phyloP scores from a whole-genome alignment of 768 basidiomycete genomes.

The Mycena capillaripes region DNA sequence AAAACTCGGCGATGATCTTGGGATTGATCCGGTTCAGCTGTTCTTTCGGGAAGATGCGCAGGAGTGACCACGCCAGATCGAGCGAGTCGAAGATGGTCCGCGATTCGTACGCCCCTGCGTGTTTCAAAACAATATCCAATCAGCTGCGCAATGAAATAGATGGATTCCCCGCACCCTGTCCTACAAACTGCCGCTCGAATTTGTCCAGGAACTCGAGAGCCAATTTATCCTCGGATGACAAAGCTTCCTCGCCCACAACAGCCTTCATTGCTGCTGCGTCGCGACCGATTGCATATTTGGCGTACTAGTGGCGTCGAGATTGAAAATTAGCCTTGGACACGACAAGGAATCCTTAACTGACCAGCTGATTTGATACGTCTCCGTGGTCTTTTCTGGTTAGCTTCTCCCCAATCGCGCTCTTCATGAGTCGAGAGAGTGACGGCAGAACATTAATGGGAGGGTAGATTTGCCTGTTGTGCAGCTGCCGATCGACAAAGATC shows the following conservation, averaged over 20 bases:
- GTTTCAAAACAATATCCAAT: constrained; percentile 29
- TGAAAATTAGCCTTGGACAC: constrained; percentile 39
- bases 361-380: constrained; percentile 99
- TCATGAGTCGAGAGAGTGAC: constrained; percentile 99
- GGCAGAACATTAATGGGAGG: constrained; percentile 99
- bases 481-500: constrained; percentile 97
- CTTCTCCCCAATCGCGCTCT: constrained; percentile 98
- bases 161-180: constrained; percentile 83
- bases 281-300: constrained; percentile 97
- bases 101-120: constrained; percentile 90
- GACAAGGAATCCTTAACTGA: constrained; percentile 52
- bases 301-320: constrained; percentile 74
- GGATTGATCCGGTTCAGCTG: constrained; percentile 98
- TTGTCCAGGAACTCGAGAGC: constrained; percentile 98
- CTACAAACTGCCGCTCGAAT: constrained; percentile 97
- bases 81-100: constrained; percentile 97
- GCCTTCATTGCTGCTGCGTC: constrained; percentile 99
- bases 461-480: constrained; percentile 97
- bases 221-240: constrained; percentile 95
- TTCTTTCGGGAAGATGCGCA: constrained; percentile 99
- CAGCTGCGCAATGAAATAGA: constrained; percentile 1
- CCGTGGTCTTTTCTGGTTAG: constrained; percentile 98
- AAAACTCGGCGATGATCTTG: constrained; percentile 95
- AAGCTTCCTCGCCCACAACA: constrained; percentile 98
- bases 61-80: constrained; percentile 95